Evolutionary conservation across 73 alveolate genomes (phyloP).

Genomic region (Stentor roeselii): DNA sequence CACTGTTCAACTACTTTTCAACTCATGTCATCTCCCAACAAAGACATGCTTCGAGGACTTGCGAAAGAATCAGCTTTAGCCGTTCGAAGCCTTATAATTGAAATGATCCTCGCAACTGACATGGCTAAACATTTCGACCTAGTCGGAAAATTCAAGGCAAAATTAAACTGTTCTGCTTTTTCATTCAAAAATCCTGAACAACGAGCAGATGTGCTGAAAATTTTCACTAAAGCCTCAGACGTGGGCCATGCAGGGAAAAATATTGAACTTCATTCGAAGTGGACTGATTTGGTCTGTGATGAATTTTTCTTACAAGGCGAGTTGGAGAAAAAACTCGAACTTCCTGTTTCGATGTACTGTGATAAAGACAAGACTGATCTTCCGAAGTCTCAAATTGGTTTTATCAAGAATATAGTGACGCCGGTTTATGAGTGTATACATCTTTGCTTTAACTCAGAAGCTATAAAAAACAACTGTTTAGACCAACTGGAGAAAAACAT

Average conservation of each 20-base stretch:
- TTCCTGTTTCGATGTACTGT: constrained; percentile 36
- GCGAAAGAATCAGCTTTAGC: background rate
- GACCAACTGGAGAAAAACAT: background rate
- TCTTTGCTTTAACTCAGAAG: background rate
- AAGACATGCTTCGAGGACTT: background rate
- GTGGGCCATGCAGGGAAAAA: constrained; percentile 38
- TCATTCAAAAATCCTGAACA: background rate
- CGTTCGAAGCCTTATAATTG: background rate
- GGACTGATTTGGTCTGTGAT: constrained; percentile 34
- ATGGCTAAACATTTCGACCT: constrained; percentile 16
- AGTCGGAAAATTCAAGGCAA: background rate
- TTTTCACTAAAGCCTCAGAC: constrained; percentile 20
- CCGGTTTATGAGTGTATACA: constrained; percentile 23
- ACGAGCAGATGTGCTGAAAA: background rate
- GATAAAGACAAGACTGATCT: constrained; percentile 42
- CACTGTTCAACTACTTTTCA: constrained; percentile 17
- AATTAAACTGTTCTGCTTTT: background rate
- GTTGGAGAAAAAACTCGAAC: constrained; percentile 24
- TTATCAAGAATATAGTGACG: constrained; percentile 26
- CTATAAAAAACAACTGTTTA: background rate
- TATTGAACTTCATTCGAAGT: constrained; percentile 16
- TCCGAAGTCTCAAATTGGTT: constrained; percentile 36
- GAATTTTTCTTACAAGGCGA: constrained; percentile 47
- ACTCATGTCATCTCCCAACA: background rate
- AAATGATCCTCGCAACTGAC: constrained; percentile 3